Conservation (phyloP, 805 yeast species). For the Suhomyces xylopsoci region DNA sequence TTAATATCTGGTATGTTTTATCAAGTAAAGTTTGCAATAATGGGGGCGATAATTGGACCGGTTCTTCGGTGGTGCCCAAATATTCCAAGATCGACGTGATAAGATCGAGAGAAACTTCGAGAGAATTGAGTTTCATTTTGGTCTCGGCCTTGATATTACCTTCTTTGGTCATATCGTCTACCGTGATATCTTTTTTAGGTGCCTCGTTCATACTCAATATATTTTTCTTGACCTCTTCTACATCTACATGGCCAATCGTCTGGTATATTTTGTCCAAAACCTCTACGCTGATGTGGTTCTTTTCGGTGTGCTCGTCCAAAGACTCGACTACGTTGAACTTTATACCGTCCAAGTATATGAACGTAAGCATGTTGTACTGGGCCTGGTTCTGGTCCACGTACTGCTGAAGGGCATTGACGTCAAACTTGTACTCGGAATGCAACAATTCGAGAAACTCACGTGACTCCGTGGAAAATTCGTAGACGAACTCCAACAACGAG, state of each 20-base stretch:
- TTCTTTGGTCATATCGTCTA: conserved; percentile 31
- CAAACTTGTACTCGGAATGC: conserved; percentile 12
- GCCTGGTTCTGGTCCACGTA: conserved; percentile 10
- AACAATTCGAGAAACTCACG: conserved; percentile 45
- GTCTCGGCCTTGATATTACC: conserved; percentile 35
- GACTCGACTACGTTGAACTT: conserved; percentile 41
- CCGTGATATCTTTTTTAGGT: conserved; percentile 13
- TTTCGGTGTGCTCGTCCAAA: conserved; percentile 15
- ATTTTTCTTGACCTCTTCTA: conserved; percentile 15
- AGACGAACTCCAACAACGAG: conserved; percentile 53
- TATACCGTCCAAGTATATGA: conserved; percentile 40
- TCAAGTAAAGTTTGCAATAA: conserved; percentile 19
- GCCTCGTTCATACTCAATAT: conserved; percentile 39
- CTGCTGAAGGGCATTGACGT: conserved; percentile 14
- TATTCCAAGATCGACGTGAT: conserved; percentile 72
- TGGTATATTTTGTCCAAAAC: conserved; percentile 22
- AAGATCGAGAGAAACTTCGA: conserved; percentile 72
- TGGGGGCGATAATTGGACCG: conserved; percentile 18
- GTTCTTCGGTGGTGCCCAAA: conserved; percentile 28
- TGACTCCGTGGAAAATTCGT: conserved; percentile 61
- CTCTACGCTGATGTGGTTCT: conserved; percentile 13
- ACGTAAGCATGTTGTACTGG: conserved; percentile 23
- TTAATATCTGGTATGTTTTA: conserved; percentile 27
- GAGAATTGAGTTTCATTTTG: conserved; percentile 53
- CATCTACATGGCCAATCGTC: conserved; percentile 25